phyloP scores from a whole-genome alignment of 2,329 filamentous ascomycete genomes.

The Colletotrichum filicis region DNA sequence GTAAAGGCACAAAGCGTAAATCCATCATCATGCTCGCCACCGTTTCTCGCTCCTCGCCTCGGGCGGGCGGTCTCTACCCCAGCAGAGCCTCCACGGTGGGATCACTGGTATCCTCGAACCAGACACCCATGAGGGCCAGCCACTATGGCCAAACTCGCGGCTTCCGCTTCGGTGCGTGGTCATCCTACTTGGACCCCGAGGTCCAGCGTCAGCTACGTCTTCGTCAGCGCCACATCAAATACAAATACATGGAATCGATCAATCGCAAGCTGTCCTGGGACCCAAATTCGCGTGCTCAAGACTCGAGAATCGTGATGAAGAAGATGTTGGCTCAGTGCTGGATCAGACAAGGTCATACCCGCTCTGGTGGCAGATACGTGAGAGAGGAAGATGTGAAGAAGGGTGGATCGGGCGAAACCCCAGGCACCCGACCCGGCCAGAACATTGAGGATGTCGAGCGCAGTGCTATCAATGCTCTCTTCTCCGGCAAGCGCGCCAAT shows the following conservation, averaged over 20 bases:
- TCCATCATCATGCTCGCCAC: constrained; percentile 41
- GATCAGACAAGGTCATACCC: constrained; percentile 42
- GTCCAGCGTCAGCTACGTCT: constrained; percentile 55
- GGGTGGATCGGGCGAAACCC: constrained; percentile 49
- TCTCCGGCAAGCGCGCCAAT: constrained; percentile 45
- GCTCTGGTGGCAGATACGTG: constrained; percentile 44
- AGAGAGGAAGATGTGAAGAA: constrained; percentile 49
- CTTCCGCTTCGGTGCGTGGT: constrained; percentile 62
- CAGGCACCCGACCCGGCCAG: constrained; percentile 50
- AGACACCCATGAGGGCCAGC: constrained; percentile 29
- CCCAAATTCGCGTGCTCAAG: constrained; percentile 46
- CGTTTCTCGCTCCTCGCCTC: constrained; percentile 42
- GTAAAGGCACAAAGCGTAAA: constrained; percentile 9
- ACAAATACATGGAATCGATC: constrained; percentile 58
- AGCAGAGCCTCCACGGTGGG: constrained; percentile 21
- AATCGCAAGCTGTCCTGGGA: constrained; percentile 60
- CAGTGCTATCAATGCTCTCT: constrained; percentile 55
- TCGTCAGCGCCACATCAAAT: constrained; percentile 54
- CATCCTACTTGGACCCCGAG: constrained; percentile 53
- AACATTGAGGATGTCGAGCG: constrained; percentile 58
- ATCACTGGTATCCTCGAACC: constrained; percentile 16
- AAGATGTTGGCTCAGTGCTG: constrained; percentile 55
- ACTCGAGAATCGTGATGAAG: constrained; percentile 51
- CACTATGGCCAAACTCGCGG: constrained; percentile 53
- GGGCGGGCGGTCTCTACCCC: constrained; percentile 41